These are phyloP conservation scores for Trichoderma afroharzianum DNA, from an alignment of 2,329 filamentous ascomycete species.

Conservation along the genomic window DNA sequence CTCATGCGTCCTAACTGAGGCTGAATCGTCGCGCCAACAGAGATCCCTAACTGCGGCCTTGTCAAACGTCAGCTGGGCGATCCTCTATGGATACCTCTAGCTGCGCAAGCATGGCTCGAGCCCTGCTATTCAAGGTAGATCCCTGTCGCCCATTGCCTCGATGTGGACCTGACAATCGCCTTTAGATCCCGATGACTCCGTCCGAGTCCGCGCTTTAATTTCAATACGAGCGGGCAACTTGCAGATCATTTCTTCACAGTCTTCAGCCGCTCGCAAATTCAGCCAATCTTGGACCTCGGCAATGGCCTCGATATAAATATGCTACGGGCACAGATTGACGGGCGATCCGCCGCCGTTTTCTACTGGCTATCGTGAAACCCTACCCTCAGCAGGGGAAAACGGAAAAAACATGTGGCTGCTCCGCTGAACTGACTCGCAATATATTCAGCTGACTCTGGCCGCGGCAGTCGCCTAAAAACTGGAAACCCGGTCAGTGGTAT, in stretches of 20 bases:
- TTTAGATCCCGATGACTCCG: not conserved
- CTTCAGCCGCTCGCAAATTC: not conserved
- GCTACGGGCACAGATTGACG: not conserved
- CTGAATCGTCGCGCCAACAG: not conserved
- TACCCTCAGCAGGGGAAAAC: not conserved
- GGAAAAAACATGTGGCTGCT: not conserved
- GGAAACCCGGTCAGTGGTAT: not conserved
- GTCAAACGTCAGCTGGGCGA: not conserved
- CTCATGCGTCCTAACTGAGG: too few species aligned
- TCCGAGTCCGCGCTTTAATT: not conserved
- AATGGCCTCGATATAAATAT: not conserved
- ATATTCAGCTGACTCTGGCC: not conserved
- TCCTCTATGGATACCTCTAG: not conserved
- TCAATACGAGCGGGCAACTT: not conserved
- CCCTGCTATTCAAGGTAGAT: not conserved
- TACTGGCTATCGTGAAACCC: not conserved
- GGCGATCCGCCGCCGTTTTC: not conserved
- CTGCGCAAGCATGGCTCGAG: not conserved
- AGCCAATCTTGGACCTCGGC: not conserved
- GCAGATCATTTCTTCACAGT: not conserved
- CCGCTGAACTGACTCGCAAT: not conserved
- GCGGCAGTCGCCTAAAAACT: not conserved
- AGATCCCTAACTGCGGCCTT: not conserved
- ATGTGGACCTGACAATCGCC: not conserved
- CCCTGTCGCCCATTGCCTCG: not conserved